A percentile compares a stretch with the other conserved stretches of the same genome.
Evolutionary conservation across 2,329 filamentous ascomycete genomes (phyloP).

Genomic region (Monosporascus ibericus): DNA sequence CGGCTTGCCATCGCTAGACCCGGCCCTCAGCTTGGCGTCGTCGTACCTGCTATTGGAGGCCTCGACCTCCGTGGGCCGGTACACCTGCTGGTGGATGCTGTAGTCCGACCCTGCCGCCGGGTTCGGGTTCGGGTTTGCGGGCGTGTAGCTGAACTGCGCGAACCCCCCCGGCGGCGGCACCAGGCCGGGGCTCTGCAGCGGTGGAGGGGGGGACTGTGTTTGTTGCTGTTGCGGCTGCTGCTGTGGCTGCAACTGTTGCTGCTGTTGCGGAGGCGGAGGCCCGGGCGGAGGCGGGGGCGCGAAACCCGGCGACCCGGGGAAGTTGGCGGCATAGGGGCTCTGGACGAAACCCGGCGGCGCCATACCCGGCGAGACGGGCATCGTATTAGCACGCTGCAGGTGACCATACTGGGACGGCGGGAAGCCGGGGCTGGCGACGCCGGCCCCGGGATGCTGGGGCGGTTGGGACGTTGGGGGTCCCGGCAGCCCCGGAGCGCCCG

Average conservation of each 20-base stretch:
- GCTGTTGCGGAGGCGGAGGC: neutral
- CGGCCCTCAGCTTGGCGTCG: constrained; percentile 32
- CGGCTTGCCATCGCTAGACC: constrained; percentile 28
- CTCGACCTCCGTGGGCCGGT: constrained; percentile 62
- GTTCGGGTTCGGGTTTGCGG: constrained; percentile 6
- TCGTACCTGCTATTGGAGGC: constrained; percentile 32
- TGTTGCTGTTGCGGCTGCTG: constrained; percentile 15
- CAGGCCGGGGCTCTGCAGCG: constrained; percentile 30
- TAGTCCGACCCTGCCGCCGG: constrained; percentile 36
- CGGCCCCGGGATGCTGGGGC: constrained; percentile 3
- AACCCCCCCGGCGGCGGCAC: constrained; percentile 48
- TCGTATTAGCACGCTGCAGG: constrained; percentile 42
- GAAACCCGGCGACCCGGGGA: constrained; percentile 39
- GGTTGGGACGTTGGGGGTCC: constrained; percentile 23
- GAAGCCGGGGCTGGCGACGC: constrained; percentile 37
- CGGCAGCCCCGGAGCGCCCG: constrained; percentile 32
- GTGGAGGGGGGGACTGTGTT: constrained; percentile 22
- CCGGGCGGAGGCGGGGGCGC: constrained; percentile 26
- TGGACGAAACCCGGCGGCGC: constrained; percentile 31
- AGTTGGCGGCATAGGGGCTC: constrained; percentile 39
- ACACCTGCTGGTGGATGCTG: constrained; percentile 61
- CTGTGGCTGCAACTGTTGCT: neutral
- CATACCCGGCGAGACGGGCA: constrained; percentile 36
- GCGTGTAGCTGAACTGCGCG: constrained; percentile 43
- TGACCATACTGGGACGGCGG: constrained; percentile 35